Conservation (phyloP, 306 rosid species). For the Glycine tomentella region DNA sequence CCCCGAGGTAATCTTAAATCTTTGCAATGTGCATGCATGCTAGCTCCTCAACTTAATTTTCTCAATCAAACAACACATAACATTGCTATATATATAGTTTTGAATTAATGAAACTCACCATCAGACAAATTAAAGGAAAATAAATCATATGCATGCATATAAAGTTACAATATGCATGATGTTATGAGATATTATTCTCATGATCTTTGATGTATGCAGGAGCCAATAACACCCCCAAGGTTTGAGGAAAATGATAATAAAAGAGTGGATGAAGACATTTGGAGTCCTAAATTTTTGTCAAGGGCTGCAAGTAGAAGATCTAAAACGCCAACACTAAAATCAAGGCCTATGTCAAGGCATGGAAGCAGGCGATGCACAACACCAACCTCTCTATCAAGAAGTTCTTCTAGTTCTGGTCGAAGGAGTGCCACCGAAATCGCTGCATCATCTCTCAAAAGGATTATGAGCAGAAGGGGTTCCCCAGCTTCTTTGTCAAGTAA, state of each 20-base stretch:
- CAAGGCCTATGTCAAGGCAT: slow-evolving; percentile 50
- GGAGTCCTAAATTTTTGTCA: slow-evolving; percentile 46
- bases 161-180: slow-evolving; percentile 7
- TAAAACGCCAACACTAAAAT: slow-evolving; percentile 65
- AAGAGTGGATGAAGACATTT: slow-evolving; percentile 60
- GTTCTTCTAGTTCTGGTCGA: slow-evolving; percentile 34
- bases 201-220: slow-evolving; percentile 32
- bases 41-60: slow-evolving; percentile 6
- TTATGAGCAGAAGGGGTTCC: slow-evolving; percentile 48
- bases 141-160: not conserved
- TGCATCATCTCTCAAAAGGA: slow-evolving; percentile 46
- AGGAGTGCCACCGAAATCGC: slow-evolving; percentile 43
- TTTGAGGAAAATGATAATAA: slow-evolving; percentile 40
- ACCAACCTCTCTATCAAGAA: slow-evolving; percentile 48
- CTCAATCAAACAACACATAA: not conserved
- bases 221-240: slow-evolving; percentile 42
- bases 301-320: slow-evolving; percentile 61
- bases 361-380: slow-evolving; percentile 53
- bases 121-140: not conserved
- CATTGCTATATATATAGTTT: not conserved
- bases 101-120: not conserved
- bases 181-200: slow-evolving; percentile 9
- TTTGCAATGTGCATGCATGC: too few species aligned
- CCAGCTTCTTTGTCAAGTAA: too few species aligned
- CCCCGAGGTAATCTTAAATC: slow-evolving; percentile 25